phyloP scores from a whole-genome alignment of 306 rosid species.

The Quercus wislizeni region DNA sequence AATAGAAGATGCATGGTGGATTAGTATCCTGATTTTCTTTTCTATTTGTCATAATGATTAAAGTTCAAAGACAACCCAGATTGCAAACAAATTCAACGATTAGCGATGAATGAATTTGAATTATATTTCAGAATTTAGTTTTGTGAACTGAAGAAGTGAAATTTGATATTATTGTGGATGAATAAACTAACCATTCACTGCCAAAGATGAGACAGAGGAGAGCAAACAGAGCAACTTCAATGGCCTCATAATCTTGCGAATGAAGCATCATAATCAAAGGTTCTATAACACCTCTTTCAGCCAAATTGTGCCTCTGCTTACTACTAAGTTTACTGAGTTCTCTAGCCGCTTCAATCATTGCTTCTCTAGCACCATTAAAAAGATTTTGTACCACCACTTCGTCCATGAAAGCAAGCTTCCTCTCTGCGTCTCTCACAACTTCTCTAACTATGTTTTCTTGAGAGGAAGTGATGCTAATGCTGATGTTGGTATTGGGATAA shows the following conservation, averaged over 20 bases:
- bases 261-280: conserved; percentile 78
- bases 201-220: conserved; percentile 71
- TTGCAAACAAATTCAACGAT: background rate
- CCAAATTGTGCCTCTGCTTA: conserved; percentile 57
- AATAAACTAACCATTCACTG: conserved; percentile 68
- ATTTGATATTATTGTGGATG: background rate
- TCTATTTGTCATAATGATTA: background rate
- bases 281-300: conserved; percentile 43
- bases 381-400: conserved; percentile 45
- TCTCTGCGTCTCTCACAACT: conserved; percentile 8
- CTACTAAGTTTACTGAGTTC: conserved; percentile 42
- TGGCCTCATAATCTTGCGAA: conserved; percentile 46
- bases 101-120: background rate
- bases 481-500: conserved; percentile 10
- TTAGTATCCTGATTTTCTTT: background rate
- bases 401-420: conserved; percentile 46
- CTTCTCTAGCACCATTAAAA: conserved; percentile 41
- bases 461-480: conserved; percentile 26
- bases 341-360: conserved; percentile 57
- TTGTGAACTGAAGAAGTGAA: no score
- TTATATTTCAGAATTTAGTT: background rate
- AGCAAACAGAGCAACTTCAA: conserved; percentile 70
- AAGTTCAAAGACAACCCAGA: background rate
- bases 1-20: background rate
- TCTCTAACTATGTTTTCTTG: conserved; percentile 7